phyloP scores from a whole-genome alignment of 2,329 filamentous ascomycete species.

The Phaeosphaeriaceae sp. region DNA sequence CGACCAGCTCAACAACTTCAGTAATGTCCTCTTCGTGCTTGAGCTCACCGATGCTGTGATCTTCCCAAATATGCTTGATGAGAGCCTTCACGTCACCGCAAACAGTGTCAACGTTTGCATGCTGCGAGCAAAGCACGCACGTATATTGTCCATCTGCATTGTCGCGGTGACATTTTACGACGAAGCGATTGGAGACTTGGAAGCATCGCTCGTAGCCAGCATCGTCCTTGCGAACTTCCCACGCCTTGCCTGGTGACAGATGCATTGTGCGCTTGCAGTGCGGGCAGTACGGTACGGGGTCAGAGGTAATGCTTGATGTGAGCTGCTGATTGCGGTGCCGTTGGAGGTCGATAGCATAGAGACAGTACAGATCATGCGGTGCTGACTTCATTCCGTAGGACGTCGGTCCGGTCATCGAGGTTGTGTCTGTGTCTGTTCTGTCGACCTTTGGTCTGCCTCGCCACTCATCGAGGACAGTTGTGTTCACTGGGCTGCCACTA shows the following conservation, averaged over 20 bases:
- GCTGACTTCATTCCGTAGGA: constrained; percentile 26
- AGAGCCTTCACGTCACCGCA: constrained; percentile 49
- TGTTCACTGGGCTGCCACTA: constrained; percentile 31
- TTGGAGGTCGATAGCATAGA: constrained; percentile 43
- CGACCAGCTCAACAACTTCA: constrained; percentile 37
- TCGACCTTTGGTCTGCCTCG: constrained; percentile 24
- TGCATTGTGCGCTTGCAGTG: constrained; percentile 38
- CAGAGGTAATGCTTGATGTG: constrained; percentile 31
- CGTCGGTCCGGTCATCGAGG: constrained; percentile 30
- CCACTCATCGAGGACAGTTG: constrained; percentile 29
- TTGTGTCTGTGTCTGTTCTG: constrained; percentile 30
- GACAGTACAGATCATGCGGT: constrained; percentile 35
- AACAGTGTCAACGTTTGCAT: constrained; percentile 34
- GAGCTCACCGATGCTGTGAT: constrained; percentile 39
- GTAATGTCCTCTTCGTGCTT: constrained; percentile 42
- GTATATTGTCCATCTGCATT: constrained; percentile 43
- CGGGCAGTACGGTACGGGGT: constrained; percentile 37
- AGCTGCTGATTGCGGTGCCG: constrained; percentile 35
- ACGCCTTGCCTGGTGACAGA: constrained; percentile 44
- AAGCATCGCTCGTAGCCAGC: constrained; percentile 42
- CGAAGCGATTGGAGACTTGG: constrained; percentile 45
- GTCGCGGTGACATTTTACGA: constrained; percentile 45
- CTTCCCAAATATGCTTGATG: constrained; percentile 44
- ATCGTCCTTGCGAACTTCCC: constrained; percentile 44
- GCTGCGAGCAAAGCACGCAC: constrained; percentile 43